phyloP scores from a whole-genome alignment of 345 rosid genomes.

The Brassica cretica region DNA sequence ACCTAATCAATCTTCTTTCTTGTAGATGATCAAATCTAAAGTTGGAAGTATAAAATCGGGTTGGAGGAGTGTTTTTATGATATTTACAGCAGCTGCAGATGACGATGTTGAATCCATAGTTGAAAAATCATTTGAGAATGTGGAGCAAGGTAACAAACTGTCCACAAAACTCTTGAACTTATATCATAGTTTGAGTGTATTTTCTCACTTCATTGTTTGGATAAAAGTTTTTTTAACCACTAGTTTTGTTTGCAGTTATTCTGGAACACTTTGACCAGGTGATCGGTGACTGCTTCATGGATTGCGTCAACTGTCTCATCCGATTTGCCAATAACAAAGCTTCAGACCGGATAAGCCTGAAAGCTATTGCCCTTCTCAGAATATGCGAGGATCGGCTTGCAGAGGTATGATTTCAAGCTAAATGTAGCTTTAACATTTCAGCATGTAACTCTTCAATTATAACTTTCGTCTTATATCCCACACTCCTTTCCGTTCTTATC shows the following conservation, averaged over 20 bases:
- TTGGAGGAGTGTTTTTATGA: constrained; percentile 93
- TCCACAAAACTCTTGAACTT: constrained; percentile 18
- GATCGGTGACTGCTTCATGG: constrained; percentile 98
- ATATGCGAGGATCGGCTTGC: constrained; percentile 99
- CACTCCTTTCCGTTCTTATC: background rate
- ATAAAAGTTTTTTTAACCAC: constrained; percentile 39
- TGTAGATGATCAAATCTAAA: constrained; percentile 91
- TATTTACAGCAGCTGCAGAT: constrained; percentile 91
- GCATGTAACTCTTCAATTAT: background rate
- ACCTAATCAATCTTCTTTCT: constrained; percentile 28
- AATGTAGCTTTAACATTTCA: constrained; percentile 1
- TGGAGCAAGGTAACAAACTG: constrained; percentile 70
- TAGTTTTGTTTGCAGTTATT: constrained; percentile 66
- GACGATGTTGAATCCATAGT: constrained; percentile 82
- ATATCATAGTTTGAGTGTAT: constrained; percentile 5
- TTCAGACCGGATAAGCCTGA: constrained; percentile 91
- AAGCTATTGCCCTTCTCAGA: constrained; percentile 98
- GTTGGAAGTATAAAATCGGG: constrained; percentile 93
- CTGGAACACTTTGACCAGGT: constrained; percentile 99
- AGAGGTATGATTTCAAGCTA: constrained; percentile 58
- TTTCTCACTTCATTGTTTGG: constrained; percentile 23
- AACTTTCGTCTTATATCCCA: background rate
- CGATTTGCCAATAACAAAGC: constrained; percentile 92
- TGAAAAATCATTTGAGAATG: constrained; percentile 90
- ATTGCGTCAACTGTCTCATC: constrained; percentile 96